A percentile compares a stretch with the other conserved stretches of the same genome.
These are phyloP conservation scores for Euphrasia arctica DNA, from an alignment of 305 asterid species.

Conservation along the genomic window DNA sequence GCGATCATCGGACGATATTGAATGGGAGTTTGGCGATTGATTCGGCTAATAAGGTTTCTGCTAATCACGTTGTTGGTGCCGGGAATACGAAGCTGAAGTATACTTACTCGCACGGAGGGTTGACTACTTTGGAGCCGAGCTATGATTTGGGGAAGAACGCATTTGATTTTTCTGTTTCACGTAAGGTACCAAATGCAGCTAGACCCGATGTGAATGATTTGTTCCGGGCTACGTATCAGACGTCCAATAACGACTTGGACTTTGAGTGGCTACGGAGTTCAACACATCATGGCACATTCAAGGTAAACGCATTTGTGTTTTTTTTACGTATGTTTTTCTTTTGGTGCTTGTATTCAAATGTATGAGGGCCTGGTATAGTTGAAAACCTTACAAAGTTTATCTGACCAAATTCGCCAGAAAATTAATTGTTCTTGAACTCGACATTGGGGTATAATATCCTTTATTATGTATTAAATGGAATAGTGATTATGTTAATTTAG, in stretches of 20 bases:
- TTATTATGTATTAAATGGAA: no score
- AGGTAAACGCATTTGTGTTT: conserved; percentile 42
- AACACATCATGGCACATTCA: conserved; percentile 61
- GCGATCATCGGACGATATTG: conserved; percentile 58
- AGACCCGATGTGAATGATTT: conserved; percentile 32
- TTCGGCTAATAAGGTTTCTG: conserved; percentile 77
- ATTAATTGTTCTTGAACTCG: not conserved
- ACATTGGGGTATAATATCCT: no score
- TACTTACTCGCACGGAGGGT: conserved; percentile 61
- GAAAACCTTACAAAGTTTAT: no score
- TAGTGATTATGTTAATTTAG: no score
- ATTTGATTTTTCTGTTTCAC: conserved; percentile 74
- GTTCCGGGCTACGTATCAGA: conserved; percentile 71
- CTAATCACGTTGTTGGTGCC: conserved; percentile 66
- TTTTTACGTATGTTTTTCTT: not conserved
- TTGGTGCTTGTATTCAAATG: not conserved
- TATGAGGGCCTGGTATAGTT: not conserved
- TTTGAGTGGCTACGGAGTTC: conserved; percentile 78
- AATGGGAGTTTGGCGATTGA: conserved; percentile 78
- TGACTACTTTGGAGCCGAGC: conserved; percentile 72
- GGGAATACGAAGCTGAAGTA: conserved; percentile 66
- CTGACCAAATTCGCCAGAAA: no score
- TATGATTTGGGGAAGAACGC: conserved; percentile 67
- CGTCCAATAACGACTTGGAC: conserved; percentile 70
- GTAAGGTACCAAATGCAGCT: conserved; percentile 43